phyloP scores from a whole-genome alignment of 352 stramenopile genomes.

The Pelagophyceae sp. region DNA sequence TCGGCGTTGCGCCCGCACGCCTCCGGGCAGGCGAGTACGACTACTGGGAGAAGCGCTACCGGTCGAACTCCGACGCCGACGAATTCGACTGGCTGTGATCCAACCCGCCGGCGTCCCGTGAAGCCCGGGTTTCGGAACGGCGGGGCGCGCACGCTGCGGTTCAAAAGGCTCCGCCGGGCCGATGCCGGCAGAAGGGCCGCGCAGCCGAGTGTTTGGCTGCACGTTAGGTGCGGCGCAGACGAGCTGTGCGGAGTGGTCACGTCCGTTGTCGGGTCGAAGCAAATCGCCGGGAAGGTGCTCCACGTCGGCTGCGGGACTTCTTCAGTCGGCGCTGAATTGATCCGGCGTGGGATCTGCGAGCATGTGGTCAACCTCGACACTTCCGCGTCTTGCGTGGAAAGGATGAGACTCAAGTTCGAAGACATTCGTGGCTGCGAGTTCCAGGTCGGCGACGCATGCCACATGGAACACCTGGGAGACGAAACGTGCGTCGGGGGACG shows the following conservation, averaged over 20 bases:
- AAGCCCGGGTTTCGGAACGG: too few species aligned
- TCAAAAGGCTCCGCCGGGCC: too few species aligned
- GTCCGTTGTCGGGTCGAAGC: not conserved
- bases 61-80: not conserved
- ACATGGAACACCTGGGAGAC: constrained; percentile 13
- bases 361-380: constrained; percentile 26
- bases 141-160: too few species aligned
- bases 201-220: too few species aligned
- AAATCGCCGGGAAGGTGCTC: constrained; percentile 16
- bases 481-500: too few species aligned
- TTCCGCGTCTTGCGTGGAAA: constrained; percentile 4
- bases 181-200: too few species aligned
- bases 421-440: constrained; percentile 13
- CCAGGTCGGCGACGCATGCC: constrained; percentile 21
- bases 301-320: constrained; percentile 28
- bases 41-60: constrained; percentile 13
- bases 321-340: constrained; percentile 2
- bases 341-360: not conserved
- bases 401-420: constrained; percentile 15
- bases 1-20: not conserved
- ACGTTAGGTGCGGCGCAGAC: not conserved
- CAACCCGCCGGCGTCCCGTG: too few species aligned
- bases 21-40: not conserved
- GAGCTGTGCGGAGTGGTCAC: not conserved
- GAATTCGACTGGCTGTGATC: constrained; percentile 18